A percentile compares a stretch with the other conserved stretches of the same genome.
These are phyloP conservation scores for Apostasia shenzhenica DNA, from an alignment of 106 monocot species.

Conservation along the genomic window DNA sequence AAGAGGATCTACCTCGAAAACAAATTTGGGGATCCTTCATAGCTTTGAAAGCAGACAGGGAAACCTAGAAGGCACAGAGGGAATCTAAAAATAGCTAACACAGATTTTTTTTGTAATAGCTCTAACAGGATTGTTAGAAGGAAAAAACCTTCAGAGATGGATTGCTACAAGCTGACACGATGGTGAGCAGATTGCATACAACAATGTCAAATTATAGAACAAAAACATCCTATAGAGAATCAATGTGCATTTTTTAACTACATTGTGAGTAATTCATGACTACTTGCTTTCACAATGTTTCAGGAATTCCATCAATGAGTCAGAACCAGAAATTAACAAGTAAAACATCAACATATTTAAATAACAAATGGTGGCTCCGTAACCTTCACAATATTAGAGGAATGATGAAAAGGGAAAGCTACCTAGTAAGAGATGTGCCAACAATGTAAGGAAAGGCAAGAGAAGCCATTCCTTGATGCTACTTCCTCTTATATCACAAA, in stretches of 20 bases:
- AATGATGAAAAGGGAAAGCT: not conserved
- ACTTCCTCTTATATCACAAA: not conserved
- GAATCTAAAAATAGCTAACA: too few relatives aligned
- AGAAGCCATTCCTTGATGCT: not conserved
- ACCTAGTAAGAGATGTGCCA: not conserved
- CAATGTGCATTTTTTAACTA: too few relatives aligned
- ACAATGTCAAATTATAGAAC: too few relatives aligned
- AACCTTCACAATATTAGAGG: not conserved
- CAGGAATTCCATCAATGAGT: not conserved
- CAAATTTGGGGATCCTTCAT: not conserved
- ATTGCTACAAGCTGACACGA: too few relatives aligned
- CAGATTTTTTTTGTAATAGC: too few relatives aligned
- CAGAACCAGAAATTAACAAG: not conserved
- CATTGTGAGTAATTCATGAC: too few relatives aligned
- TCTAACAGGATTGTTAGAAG: too few relatives aligned
- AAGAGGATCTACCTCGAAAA: not conserved
- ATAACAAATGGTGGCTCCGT: not conserved
- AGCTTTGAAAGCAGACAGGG: not conserved
- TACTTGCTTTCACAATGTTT: too few relatives aligned
- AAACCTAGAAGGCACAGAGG: too few relatives aligned
- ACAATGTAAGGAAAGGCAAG: conserved; percentile 2
- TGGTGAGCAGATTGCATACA: too few relatives aligned
- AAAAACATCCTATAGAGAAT: too few relatives aligned
- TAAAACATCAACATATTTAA: not conserved
- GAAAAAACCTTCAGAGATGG: too few relatives aligned